Percentiles rank a stretch among this genome's conserved stretches.
phyloP scores from a whole-genome alignment of 345 rosid genomes.

The Populus euphratica region DNA sequence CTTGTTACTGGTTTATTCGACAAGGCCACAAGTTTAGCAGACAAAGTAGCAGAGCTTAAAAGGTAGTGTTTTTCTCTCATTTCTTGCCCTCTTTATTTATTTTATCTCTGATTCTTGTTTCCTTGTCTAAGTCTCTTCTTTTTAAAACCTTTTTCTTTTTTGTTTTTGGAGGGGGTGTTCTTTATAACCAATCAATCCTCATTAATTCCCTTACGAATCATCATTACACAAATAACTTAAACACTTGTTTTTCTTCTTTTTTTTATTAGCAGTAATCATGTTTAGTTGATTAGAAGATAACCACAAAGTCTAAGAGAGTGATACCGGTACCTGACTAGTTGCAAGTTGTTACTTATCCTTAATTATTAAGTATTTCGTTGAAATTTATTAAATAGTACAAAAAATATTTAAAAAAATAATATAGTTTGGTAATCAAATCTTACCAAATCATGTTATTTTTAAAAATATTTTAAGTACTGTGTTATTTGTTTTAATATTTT shows the following conservation, averaged over 20 bases:
- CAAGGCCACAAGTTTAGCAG: conserved; percentile 43
- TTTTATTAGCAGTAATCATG: not conserved
- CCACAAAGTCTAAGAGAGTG: not conserved
- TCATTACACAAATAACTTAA: not conserved
- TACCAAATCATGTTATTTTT: too few species aligned
- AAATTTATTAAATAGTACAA: not conserved
- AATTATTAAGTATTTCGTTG: not conserved
- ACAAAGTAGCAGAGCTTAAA: conserved; percentile 28
- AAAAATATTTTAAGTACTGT: too few species aligned
- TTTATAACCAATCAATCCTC: not conserved
- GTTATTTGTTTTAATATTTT: too few species aligned
- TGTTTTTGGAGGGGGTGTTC: too few species aligned
- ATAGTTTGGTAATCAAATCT: too few species aligned
- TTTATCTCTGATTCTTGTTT: not conserved
- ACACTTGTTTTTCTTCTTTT: not conserved
- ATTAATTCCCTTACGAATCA: not conserved
- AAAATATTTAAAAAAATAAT: too few species aligned
- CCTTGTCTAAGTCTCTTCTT: not conserved
- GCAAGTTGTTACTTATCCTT: not conserved
- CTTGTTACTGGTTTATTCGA: conserved; percentile 41
- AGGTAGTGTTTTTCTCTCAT: conserved; percentile 19
- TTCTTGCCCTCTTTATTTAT: not conserved
- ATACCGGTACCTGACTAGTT: not conserved
- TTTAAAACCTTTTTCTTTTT: not conserved
- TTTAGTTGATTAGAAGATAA: not conserved